Conservation (phyloP, 2,329 filamentous ascomycete genomes). For the Aspergillus pseudotamarii region DNA sequence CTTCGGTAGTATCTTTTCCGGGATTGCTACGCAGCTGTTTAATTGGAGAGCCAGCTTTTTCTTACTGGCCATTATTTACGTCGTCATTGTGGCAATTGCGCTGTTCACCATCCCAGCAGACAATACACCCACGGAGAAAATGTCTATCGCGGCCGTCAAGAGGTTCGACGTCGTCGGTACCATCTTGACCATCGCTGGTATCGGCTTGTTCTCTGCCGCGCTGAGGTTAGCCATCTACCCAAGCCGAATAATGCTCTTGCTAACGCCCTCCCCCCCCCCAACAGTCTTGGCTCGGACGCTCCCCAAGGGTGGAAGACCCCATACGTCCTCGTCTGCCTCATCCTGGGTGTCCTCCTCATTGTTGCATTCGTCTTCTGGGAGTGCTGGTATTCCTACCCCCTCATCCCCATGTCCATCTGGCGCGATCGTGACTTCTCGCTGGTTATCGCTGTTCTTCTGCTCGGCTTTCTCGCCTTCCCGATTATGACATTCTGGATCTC, state of each 20-base stretch:
- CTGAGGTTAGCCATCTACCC: conserved; percentile 38
- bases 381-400: conserved; percentile 51
- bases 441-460: conserved; percentile 58
- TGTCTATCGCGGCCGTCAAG: not conserved
- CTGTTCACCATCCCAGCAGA: conserved; percentile 65
- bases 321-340: conserved; percentile 64
- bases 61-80: conserved; percentile 43
- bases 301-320: conserved; percentile 63
- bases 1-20: conserved; percentile 62
- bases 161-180: conserved; percentile 65
- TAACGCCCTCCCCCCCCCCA: not conserved
- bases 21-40: conserved; percentile 62
- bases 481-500: conserved; percentile 65
- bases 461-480: conserved; percentile 67
- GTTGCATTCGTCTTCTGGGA: conserved; percentile 66
- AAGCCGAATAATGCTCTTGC: not conserved
- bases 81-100: conserved; percentile 66
- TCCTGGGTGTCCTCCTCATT: conserved; percentile 61
- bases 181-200: conserved; percentile 63
- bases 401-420: conserved; percentile 61
- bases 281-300: conserved; percentile 55
- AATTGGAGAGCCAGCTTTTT: conserved; percentile 63
- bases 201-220: conserved; percentile 66
- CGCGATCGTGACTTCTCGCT: conserved; percentile 61
- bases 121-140: conserved; percentile 31